Conservation (phyloP, 306 rosid genomes). For the Malus sylvestris region DNA sequence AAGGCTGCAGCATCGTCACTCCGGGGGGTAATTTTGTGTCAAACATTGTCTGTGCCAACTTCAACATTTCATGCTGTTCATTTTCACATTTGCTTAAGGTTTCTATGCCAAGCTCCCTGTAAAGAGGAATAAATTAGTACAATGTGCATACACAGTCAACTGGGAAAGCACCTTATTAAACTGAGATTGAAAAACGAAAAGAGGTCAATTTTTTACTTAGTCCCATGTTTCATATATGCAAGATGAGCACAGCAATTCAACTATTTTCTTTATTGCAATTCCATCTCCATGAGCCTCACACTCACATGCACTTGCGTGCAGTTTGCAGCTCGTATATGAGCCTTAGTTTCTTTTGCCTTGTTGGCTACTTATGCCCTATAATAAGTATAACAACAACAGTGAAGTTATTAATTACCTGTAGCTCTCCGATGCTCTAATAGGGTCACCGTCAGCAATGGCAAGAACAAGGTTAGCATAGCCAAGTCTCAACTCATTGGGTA, state of each 20-base stretch:
- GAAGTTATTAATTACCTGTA: slow-evolving; percentile 51
- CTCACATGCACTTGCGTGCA: not conserved
- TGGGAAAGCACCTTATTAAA: not conserved
- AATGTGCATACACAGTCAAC: slow-evolving; percentile 3
- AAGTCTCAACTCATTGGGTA: slow-evolving; percentile 81
- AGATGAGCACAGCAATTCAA: not conserved
- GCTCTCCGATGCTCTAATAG: slow-evolving; percentile 61
- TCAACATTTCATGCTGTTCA: slow-evolving; percentile 66
- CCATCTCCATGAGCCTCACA: not conserved
- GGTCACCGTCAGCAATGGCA: slow-evolving; percentile 75
- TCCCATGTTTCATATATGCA: not conserved
- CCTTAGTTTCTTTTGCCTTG: slow-evolving; percentile 7
- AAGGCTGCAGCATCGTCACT: slow-evolving; percentile 79
- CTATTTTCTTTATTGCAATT: not conserved
- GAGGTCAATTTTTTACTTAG: not conserved
- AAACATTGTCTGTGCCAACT: slow-evolving; percentile 75
- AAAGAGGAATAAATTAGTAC: slow-evolving; percentile 14
- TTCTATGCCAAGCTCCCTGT: slow-evolving; percentile 81
- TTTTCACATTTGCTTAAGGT: slow-evolving; percentile 66
- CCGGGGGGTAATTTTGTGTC: slow-evolving; percentile 97
- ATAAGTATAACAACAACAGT: not conserved
- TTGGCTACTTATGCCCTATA: not conserved
- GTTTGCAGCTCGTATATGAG: not conserved
- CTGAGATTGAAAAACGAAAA: not conserved
- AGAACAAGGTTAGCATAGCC: slow-evolving; percentile 90